Evolutionary conservation across 352 stramenopile genomes (phyloP), one percentile per base, ranked within the genome.

Genomic region (Pythium chondricola): DNA sequence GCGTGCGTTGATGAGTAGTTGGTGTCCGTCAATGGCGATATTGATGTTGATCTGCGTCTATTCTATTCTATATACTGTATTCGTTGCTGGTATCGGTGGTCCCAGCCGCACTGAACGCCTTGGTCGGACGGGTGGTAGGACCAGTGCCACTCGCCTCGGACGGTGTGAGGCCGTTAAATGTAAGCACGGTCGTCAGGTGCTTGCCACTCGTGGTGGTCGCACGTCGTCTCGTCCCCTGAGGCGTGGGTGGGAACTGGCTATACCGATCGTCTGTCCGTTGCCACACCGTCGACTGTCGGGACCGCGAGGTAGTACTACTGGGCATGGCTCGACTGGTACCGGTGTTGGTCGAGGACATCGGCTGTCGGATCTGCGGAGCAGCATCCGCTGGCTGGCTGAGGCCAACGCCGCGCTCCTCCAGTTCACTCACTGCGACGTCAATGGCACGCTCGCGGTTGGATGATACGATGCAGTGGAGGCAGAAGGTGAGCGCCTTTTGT

Each of bases 401-500:
- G 36, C 10, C 36, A n/a, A 55, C 32, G 32, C 56, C 48, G 2
- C 44, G 39, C 37, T 59, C 57, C 1, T 57, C 8, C 22, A 65
- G 20, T 4, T 65, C 57, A 17, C 47, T 53, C 9, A 48, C 44
- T 0, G 57, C 57, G n/a, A 65, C 42, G 17, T 51, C 46, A 20
- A 52, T 45, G 0, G 57, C 45, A 6, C 46, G 49, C 30, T 65
- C 50, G 24, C 49, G 48, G 41, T 58, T 60, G 8, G 57, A 56
- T 4, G 45, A 6, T 8, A 65, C 45, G 35, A 65, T 52, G 26
- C 57, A 65, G 27, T 60, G 44, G 2, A 60, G 33, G 18, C 57
- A 65, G 36, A 65, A 65, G 22, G 57, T 42, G 22, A 65, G 36
- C n/a, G 57, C 26, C 40, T 65, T 65, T 17, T 57, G 45, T 2